Conservation (phyloP, 805 yeast genomes). For the Komagataella pastoris region DNA sequence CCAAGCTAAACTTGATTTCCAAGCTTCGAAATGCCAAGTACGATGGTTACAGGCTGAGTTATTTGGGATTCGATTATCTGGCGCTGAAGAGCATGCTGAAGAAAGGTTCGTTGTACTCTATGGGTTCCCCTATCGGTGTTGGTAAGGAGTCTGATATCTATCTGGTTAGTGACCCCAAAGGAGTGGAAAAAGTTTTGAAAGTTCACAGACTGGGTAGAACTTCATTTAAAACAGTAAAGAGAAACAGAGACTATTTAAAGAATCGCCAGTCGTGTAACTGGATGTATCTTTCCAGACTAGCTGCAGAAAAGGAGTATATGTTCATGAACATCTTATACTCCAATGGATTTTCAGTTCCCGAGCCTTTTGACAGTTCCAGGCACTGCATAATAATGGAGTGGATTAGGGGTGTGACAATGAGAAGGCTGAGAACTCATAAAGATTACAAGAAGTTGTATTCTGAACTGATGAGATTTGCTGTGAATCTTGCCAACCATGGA, state of each 20-base stretch:
- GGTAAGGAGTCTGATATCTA: constrained; percentile 97
- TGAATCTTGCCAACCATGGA: constrained; percentile 75
- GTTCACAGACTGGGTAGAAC: constrained; percentile 91
- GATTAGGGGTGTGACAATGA: constrained; percentile 84
- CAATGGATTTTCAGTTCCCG: constrained; percentile 78
- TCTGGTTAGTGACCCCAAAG: constrained; percentile 58
- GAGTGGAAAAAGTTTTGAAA: constrained; percentile 58
- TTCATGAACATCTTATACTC: constrained; percentile 68
- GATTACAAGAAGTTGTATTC: constrained; percentile 65
- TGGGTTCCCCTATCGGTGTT: constrained; percentile 85
- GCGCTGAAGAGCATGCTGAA: constrained; percentile 79
- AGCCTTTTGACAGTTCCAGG: constrained; percentile 78
- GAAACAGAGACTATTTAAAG: constrained; percentile 81
- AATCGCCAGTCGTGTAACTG: constrained; percentile 66
- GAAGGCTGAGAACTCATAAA: constrained; percentile 58
- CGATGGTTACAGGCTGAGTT: constrained; percentile 87
- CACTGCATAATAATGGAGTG: constrained; percentile 91
- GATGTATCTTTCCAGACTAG: constrained; percentile 84
- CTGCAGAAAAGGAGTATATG: constrained; percentile 86
- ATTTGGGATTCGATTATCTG: constrained; percentile 82
- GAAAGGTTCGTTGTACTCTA: constrained; percentile 57
- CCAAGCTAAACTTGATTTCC: constrained; percentile 70
- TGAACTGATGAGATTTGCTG: constrained; percentile 77
- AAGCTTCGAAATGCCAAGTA: constrained; percentile 81
- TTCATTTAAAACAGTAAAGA: constrained; percentile 84